phyloP scores from a whole-genome alignment of 441 rosid genomes.

The Populus trichocarpa region DNA sequence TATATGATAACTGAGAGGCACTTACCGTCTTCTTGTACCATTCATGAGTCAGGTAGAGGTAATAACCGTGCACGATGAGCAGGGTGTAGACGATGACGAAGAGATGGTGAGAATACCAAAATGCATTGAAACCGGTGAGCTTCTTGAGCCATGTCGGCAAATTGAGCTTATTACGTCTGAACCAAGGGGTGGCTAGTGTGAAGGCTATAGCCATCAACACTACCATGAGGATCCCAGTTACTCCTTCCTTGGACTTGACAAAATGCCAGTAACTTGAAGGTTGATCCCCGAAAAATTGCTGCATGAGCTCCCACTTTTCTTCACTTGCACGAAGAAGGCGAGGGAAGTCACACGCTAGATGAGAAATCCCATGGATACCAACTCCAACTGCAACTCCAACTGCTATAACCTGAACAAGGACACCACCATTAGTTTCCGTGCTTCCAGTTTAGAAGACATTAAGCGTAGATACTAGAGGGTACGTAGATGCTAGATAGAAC shows the following conservation, averaged over 20 bases:
- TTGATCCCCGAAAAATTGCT: slow-evolving; percentile 58
- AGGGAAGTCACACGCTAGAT: slow-evolving; percentile 88
- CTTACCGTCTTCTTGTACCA: slow-evolving; percentile 92
- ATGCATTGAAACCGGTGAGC: slow-evolving; percentile 90
- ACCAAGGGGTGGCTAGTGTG: slow-evolving; percentile 86
- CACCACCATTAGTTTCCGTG: background rate
- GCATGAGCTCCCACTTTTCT: slow-evolving; percentile 57
- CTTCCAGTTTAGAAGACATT: background rate
- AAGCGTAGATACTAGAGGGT: background rate
- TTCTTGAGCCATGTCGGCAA: slow-evolving; percentile 66
- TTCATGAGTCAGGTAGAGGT: slow-evolving; percentile 60
- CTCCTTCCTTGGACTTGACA: slow-evolving; percentile 72
- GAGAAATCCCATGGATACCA: slow-evolving; percentile 61
- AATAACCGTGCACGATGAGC: slow-evolving; percentile 70
- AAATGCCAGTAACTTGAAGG: slow-evolving; percentile 80
- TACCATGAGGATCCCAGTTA: slow-evolving; percentile 78
- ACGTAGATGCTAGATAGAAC: slow-evolving; percentile 32
- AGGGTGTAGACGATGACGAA: slow-evolving; percentile 74
- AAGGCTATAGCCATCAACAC: slow-evolving; percentile 84
- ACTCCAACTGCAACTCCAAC: slow-evolving; percentile 64
- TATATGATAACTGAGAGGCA: background rate
- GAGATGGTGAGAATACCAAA: slow-evolving; percentile 95
- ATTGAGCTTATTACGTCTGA: slow-evolving; percentile 68
- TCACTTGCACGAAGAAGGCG: slow-evolving; percentile 56
- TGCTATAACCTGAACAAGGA: slow-evolving; percentile 50